Conservation (phyloP, 169 alveolate genomes). For the Cyclospora cayetanensis region DNA sequence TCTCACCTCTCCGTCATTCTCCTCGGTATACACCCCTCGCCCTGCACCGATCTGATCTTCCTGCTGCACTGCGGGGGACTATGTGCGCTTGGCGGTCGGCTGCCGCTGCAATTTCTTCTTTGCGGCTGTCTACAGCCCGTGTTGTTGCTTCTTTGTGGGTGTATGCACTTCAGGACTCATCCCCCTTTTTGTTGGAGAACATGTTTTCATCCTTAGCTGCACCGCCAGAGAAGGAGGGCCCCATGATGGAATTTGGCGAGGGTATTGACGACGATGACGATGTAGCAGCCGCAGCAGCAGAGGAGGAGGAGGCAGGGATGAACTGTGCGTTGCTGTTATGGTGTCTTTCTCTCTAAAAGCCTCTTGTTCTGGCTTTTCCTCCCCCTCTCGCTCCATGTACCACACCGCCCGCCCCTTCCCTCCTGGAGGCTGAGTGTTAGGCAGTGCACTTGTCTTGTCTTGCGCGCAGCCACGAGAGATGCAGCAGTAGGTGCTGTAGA, state of each 20-base stretch:
- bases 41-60: not conserved
- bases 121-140: not conserved
- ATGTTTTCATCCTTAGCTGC: constrained; percentile 50
- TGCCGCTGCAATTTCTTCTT: not conserved
- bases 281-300: not conserved
- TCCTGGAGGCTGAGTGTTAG: too few species aligned
- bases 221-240: not conserved
- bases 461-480: not conserved
- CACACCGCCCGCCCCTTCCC: not conserved
- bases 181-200: constrained; percentile 83
- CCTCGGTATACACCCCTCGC: constrained; percentile 74
- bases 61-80: not conserved
- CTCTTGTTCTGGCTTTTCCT: not conserved
- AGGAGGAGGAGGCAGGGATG: not conserved
- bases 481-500: constrained; percentile 25
- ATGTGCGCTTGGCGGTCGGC: not conserved
- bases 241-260: not conserved
- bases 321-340: not conserved
- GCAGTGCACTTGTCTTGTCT: too few species aligned
- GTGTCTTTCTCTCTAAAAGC: not conserved
- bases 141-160: not conserved
- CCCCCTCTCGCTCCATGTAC: not conserved
- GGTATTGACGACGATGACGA: not conserved
- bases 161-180: constrained; percentile 74
- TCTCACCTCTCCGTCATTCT: constrained; percentile 85